phyloP scores from a whole-genome alignment of 148 eudicot species.

The Polygonum aviculare region DNA sequence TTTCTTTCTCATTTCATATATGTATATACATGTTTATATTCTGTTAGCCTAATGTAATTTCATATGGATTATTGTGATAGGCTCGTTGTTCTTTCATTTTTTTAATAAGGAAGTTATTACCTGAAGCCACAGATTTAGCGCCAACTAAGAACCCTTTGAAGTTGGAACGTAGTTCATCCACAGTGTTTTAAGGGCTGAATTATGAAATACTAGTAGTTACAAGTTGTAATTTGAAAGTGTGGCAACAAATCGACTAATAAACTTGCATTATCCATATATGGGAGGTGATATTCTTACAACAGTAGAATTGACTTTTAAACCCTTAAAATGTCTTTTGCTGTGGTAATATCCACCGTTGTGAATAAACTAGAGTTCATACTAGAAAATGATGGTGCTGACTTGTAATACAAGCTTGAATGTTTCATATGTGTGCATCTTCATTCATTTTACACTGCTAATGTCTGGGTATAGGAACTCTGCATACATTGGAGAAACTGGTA shows the following conservation, averaged over 20 bases:
- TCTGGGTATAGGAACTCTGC: slow-evolving; percentile 35
- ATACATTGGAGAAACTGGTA: slow-evolving; percentile 25
- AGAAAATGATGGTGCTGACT: neutral
- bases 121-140: neutral
- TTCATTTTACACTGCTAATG: neutral
- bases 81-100: neutral
- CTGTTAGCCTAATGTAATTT: neutral
- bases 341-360: neutral
- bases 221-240: neutral
- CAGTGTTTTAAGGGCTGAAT: neutral
- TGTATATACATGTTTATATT: neutral
- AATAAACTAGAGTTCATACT: slow-evolving; percentile 1
- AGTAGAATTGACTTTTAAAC: neutral
- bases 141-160: neutral
- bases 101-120: neutral
- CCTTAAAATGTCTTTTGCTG: neutral
- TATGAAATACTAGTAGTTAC: neutral
- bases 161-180: neutral
- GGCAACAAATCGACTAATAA: neutral
- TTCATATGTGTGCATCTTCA: neutral
- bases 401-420: neutral
- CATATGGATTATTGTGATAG: neutral
- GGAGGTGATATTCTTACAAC: neutral
- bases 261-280: neutral
- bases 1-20: neutral